These are phyloP conservation scores for Magnolia sinica DNA, from an alignment of 164 flowering plant species.

Conservation along the genomic window DNA sequence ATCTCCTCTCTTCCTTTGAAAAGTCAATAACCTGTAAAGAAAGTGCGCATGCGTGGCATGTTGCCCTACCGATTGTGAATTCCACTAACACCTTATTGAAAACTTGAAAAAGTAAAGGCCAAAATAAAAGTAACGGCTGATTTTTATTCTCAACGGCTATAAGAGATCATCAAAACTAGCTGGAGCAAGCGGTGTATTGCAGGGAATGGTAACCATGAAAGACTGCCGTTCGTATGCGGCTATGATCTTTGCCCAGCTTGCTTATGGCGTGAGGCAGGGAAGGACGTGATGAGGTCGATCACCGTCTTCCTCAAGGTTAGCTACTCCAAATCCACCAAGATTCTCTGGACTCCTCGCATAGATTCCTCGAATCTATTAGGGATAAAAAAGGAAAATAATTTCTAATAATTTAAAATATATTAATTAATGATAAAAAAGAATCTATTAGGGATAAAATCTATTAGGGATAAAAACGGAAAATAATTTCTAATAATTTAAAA, in stretches of 20 bases:
- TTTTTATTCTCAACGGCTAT: not conserved
- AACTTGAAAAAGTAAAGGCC: not conserved
- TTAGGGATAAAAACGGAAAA: too few relatives aligned
- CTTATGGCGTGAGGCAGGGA: conserved; percentile 19
- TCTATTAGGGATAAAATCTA: too few relatives aligned
- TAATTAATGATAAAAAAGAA: too few relatives aligned
- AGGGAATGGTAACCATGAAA: conserved; percentile 4
- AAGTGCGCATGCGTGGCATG: conserved; percentile 5
- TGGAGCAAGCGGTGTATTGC: not conserved
- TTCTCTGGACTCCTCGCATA: too few relatives aligned
- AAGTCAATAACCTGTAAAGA: not conserved
- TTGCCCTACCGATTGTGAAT: conserved; percentile 11
- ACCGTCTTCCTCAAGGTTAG: too few relatives aligned
- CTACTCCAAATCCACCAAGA: too few relatives aligned
- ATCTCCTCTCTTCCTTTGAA: too few relatives aligned
- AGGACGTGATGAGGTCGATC: too few relatives aligned
- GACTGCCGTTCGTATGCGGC: conserved; percentile 17
- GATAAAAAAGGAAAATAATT: too few relatives aligned
- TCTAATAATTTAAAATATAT: too few relatives aligned
- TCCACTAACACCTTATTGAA: conserved; percentile 5
- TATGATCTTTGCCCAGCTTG: conserved; percentile 35
- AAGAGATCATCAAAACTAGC: not conserved
- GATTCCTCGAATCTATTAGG: too few relatives aligned
- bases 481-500: too few relatives aligned
- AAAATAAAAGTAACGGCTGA: not conserved